Base-by-base conservation (phyloP, 2,329 filamentous ascomycete genomes). In the Fusarium xyrophilum region DNA sequence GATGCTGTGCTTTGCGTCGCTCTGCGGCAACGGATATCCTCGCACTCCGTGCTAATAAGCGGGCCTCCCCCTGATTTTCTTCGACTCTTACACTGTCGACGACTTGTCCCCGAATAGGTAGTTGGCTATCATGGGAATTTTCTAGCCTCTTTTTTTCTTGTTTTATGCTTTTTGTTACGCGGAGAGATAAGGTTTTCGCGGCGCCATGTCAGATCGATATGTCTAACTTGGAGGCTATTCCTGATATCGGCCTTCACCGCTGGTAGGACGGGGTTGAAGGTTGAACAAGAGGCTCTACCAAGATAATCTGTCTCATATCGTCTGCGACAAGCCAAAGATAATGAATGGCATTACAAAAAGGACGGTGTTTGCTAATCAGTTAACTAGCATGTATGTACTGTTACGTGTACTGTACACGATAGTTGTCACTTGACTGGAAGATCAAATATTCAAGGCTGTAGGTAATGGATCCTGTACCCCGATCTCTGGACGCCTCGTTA, bases 31-130 rank as follows among this genome's bases (percentile, higher is more conserved):
- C 54, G 60, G 56, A 56, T 71, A 60, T 66, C 54, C 21, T 68
- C 44, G 53, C 63, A 51, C 68, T 71, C 69, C 71, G 61, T 61
- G 47, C 39, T 63, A 60, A 52, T 63, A 60, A 52, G 69, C 71
- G 69, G 46, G 60, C 25, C 36, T 36, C 57, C 59, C 61, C 62
- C 56, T 64, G 57, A 54, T 64, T 64, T 65, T 44, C 27, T 55
- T 23, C 32, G 19, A 9, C n/a, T 5, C 14, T 33, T 48, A 21
- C 30, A 35, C 15, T 25, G n/a, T 48, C n/a, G 17, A 48, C 30
- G n/a, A 48, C 32, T 48, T 66, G 51, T 23, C 27, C 62, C 51
- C 50, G 38, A 56, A 52, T 59, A 60, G 61, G 60, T 60, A 65
- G 40, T 60, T 65, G 15, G n/a, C 63, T 60, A 60, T 65, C 61